A percentile compares a stretch with the other conserved stretches of the same genome.
Conservation (phyloP, 2,329 filamentous ascomycete genomes). For the Arthrobotrys entomopaga region DNA sequence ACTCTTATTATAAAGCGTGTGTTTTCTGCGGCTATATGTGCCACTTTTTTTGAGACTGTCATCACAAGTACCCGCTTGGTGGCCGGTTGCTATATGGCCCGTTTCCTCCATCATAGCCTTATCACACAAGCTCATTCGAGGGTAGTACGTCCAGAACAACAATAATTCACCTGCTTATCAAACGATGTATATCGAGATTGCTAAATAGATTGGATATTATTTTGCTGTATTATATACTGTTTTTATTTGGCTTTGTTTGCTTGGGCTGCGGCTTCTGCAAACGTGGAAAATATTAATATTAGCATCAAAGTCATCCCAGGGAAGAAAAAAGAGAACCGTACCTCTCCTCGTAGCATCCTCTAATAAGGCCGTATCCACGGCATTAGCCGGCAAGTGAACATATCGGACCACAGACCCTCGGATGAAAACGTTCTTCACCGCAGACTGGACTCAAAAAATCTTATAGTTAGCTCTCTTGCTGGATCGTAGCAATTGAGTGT, state of each 20-base stretch:
- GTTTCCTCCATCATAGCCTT: too few species aligned
- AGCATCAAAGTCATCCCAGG: conserved; percentile 6
- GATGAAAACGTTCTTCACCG: conserved; percentile 96
- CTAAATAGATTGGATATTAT: background rate
- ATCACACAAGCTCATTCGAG: too few species aligned
- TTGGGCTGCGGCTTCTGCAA: conserved; percentile 52
- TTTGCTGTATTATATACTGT: background rate
- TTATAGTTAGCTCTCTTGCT: background rate
- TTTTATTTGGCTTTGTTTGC: conserved; percentile 52
- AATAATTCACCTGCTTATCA: too few species aligned
- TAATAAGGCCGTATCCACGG: conserved; percentile 84
- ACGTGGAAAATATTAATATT: background rate
- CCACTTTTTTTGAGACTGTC: too few species aligned
- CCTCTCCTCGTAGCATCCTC: conserved; percentile 92
- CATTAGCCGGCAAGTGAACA: conserved; percentile 82
- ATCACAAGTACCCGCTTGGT: too few species aligned
- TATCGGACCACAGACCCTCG: conserved; percentile 92
- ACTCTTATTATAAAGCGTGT: too few species aligned
- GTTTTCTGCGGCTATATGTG: too few species aligned
- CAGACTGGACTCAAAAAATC: conserved; percentile 65
- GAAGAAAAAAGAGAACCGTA: conserved; percentile 61
- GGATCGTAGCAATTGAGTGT: conserved; percentile 4
- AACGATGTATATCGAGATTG: too few species aligned
- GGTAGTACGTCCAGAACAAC: too few species aligned
- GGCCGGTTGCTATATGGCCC: too few species aligned